Base-by-base conservation (phyloP, 352 stramenopile genomes). In the Blastocystis sp. region DNA sequence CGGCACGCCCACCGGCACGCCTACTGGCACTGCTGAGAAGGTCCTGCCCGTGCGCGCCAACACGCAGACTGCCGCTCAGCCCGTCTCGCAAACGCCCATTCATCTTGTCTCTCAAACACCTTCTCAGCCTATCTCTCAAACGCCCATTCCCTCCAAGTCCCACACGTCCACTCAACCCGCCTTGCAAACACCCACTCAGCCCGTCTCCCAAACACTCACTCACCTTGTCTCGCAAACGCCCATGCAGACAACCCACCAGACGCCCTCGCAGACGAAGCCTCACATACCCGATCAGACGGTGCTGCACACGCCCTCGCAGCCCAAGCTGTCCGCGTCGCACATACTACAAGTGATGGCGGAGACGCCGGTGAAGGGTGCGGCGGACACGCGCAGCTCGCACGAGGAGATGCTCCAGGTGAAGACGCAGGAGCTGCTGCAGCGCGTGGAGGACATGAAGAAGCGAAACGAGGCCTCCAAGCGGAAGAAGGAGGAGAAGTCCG, bases 401-500 rank as follows among this genome's bases (percentile, higher is more conserved):
- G n/a, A 21, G 17, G 1, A 66, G 23, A 41, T 19, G 14, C n/a
- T 84, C 66, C 74, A 62, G 21, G 40, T 38, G n/a, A 79, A 64
- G 41, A 69, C 74, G 1, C 74, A 84, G 34, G 21, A 38, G 21
- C 14, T 84, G n/a, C 74, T 84, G 5, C 74, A 84, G 40, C 74
- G 74, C 41, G 74, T 84, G 2, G 74, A 84, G 34, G 74, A 67
- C 28, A 62, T 84, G 53, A 84, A 84, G 56, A 84, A 84, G 60
- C 52, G 74, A 38, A 81, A 19, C 28, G 71, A 81, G 53, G 71
- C 71, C 0, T 66, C 71, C 10, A 81, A 81, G 53, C 71, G 71
- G 21, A 43, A 45, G 14, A 62, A 84, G 52, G 74, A 84, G 45
- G 74, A 84, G 59, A 65, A 38, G 41, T 17, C 21, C n/a, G 14